phyloP scores from a whole-genome alignment of 768 basidiomycete species.

The Ramaria sp. region DNA sequence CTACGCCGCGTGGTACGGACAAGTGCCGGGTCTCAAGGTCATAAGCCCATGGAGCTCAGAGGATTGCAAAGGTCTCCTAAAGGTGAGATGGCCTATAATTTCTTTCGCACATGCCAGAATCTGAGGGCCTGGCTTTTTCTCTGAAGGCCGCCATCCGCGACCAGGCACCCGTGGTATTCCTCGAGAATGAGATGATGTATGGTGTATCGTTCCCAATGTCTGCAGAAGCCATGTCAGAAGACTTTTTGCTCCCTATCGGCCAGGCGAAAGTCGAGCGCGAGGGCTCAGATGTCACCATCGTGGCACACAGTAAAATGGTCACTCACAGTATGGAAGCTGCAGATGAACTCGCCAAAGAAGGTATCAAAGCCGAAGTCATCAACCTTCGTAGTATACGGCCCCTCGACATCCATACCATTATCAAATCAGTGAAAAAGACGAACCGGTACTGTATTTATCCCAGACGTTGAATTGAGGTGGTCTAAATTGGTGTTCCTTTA shows the following conservation, averaged over 20 bases:
- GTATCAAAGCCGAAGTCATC: conserved; percentile 95
- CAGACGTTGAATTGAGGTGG: background rate
- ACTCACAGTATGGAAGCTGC: conserved; percentile 92
- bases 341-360: conserved; percentile 87
- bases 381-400: conserved; percentile 95
- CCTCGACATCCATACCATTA: conserved; percentile 96
- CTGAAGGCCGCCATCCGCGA: conserved; percentile 88
- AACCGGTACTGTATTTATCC: conserved; percentile 51
- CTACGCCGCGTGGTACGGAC: conserved; percentile 91
- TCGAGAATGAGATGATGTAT: conserved; percentile 99
- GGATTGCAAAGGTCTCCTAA: conserved; percentile 96
- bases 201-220: conserved; percentile 97
- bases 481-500: conserved; percentile 20
- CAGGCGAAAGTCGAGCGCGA: conserved; percentile 94
- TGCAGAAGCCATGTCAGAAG: conserved; percentile 85
- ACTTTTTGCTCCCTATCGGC: conserved; percentile 93
- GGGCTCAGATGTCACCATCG: conserved; percentile 89
- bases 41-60: conserved; percentile 97
- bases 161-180: conserved; percentile 96
- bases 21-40: conserved; percentile 93
- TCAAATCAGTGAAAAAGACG: conserved; percentile 96
- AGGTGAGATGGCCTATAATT: conserved; percentile 36
- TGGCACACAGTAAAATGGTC: conserved; percentile 98
- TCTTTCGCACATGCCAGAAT: background rate
- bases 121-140: background rate